Percentiles rank a stretch among this genome's conserved stretches.
These are phyloP conservation scores for Eucalyptus pauciflora DNA, from an alignment of 345 rosid species.

Conservation along the genomic window DNA sequence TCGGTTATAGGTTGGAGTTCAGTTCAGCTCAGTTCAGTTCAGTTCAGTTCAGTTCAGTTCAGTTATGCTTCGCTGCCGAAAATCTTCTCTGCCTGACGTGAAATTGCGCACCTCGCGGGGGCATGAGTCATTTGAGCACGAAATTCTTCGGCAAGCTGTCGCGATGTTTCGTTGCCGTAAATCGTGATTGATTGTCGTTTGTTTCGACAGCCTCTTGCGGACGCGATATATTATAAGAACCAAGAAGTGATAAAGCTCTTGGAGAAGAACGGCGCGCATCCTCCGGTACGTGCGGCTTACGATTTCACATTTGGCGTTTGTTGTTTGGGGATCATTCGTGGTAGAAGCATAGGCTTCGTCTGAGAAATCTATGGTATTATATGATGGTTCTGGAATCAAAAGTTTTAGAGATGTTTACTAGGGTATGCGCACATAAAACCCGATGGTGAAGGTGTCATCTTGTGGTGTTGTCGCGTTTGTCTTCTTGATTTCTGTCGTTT, in stretches of 20 bases:
- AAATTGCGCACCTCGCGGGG: not conserved
- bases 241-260: conserved; percentile 59
- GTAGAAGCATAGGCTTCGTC: not conserved
- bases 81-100: not conserved
- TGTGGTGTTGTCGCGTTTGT: not conserved
- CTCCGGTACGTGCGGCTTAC: conserved; percentile 27
- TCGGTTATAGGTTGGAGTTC: not conserved
- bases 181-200: not conserved
- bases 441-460: not conserved
- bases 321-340: not conserved
- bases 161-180: not conserved
- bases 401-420: not conserved
- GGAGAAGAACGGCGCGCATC: conserved; percentile 71
- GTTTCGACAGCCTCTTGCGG: conserved; percentile 70
- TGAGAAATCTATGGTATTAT: not conserved
- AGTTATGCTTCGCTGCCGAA: not conserved
- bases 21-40: not conserved
- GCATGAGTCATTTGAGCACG: not conserved
- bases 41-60: not conserved
- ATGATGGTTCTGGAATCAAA: not conserved
- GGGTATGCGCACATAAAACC: not conserved
- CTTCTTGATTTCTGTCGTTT: not conserved
- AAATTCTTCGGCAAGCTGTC: not conserved
- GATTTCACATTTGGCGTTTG: not conserved
- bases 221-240: conserved; percentile 65